Evolutionary conservation across 805 yeast species (phyloP).

Genomic region (Komagataella phaffii): DNA sequence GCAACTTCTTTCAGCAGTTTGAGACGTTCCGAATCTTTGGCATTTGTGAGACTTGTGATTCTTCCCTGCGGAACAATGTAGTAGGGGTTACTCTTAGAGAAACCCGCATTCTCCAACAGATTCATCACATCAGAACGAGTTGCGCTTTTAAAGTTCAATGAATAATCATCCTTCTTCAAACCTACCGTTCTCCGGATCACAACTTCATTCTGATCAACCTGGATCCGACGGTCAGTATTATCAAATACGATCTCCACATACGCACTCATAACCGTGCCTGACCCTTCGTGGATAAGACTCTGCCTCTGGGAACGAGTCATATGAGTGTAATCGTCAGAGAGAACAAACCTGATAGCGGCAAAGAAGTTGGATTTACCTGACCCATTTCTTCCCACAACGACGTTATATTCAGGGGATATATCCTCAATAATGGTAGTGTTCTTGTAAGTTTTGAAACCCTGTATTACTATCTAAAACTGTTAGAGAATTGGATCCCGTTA

Average conservation of each 20-base stretch:
- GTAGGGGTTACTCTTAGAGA: conserved; percentile 81
- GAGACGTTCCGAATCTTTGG: conserved; percentile 74
- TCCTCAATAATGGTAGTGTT: conserved; percentile 67
- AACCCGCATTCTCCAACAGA: conserved; percentile 82
- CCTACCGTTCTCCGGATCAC: conserved; percentile 81
- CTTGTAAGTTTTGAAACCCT: conserved; percentile 90
- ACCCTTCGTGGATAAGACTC: conserved; percentile 80
- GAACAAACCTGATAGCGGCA: conserved; percentile 85
- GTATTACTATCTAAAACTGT: conserved; percentile 43
- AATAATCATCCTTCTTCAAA: conserved; percentile 83
- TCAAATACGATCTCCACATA: conserved; percentile 85
- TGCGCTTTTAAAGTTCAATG: conserved; percentile 67
- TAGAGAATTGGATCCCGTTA: not conserved
- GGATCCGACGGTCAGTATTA: conserved; percentile 65
- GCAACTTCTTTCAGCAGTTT: conserved; percentile 80
- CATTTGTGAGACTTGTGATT: conserved; percentile 77
- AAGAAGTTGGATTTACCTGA: conserved; percentile 94
- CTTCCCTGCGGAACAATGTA: conserved; percentile 96
- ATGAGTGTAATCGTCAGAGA: conserved; percentile 81
- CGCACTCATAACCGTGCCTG: conserved; percentile 83
- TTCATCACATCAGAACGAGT: conserved; percentile 73
- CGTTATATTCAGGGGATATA: conserved; percentile 73
- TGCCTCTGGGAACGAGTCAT: conserved; percentile 78
- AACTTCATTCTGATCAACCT: conserved; percentile 55
- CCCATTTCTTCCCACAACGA: conserved; percentile 88